Percentiles rank a stretch among this genome's conserved stretches.
phyloP scores from a whole-genome alignment of 768 basidiomycete genomes.

The Tricholoma terreum region DNA sequence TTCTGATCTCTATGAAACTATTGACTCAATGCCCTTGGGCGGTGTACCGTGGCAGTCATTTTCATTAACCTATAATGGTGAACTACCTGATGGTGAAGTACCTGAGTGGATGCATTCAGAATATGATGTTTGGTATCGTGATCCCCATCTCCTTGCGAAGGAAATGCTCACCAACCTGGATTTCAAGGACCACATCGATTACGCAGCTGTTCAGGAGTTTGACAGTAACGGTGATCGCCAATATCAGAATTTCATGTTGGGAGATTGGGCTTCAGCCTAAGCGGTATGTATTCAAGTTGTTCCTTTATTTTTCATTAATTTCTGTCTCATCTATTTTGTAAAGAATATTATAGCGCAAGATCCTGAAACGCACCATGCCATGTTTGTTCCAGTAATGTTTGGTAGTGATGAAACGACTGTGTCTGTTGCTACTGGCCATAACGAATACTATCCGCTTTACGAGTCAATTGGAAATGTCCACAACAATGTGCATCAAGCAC shows the following conservation, averaged over 20 bases:
- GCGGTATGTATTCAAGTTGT: conserved; percentile 7
- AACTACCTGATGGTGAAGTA: conserved; percentile 9
- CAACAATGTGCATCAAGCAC: conserved; percentile 10
- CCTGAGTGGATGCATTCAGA: neutral
- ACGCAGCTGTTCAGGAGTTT: conserved; percentile 17
- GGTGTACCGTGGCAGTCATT: conserved; percentile 28
- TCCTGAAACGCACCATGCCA: conserved; percentile 10
- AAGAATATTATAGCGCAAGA: conserved; percentile 9
- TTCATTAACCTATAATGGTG: conserved; percentile 22
- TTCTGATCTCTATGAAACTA: conserved; percentile 19
- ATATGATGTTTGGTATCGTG: neutral
- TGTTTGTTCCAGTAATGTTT: conserved; percentile 19
- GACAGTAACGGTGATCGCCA: conserved; percentile 5
- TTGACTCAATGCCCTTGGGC: conserved; percentile 24
- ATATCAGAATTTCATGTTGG: conserved; percentile 22
- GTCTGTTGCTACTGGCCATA: conserved; percentile 20
- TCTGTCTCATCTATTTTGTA: neutral
- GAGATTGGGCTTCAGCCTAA: conserved; percentile 23
- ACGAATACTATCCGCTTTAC: conserved; percentile 13
- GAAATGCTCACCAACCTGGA: conserved; percentile 6
- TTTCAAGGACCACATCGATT: conserved; percentile 16
- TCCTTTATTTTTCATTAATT: neutral
- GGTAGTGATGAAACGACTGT: conserved; percentile 30
- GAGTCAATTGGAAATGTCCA: conserved; percentile 6
- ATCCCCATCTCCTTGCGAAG: conserved; percentile 2